Evolutionary conservation across 2,329 filamentous ascomycete species (phyloP).

Genomic region (Cercospora zeina): DNA sequence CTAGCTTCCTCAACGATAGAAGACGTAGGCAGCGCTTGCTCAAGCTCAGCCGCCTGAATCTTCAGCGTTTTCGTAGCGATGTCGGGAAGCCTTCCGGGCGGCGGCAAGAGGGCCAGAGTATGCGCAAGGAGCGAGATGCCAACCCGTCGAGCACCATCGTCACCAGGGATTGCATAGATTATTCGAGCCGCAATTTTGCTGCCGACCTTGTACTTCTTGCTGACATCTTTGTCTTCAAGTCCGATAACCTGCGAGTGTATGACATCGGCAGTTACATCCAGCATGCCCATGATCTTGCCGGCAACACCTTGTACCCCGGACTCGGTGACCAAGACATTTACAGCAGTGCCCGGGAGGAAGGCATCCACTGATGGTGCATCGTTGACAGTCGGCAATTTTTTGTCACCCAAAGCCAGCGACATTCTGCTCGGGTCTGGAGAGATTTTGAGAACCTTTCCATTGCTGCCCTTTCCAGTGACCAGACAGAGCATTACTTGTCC

Average conservation of each 20-base stretch:
- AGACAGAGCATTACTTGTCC: slow-evolving; percentile 84
- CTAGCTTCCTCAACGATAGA: slow-evolving; percentile 74
- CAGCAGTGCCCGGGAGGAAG: slow-evolving; percentile 87
- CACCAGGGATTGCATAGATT: slow-evolving; percentile 79
- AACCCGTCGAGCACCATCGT: slow-evolving; percentile 72
- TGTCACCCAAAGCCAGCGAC: slow-evolving; percentile 26
- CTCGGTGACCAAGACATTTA: slow-evolving; percentile 79
- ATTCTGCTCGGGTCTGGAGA: slow-evolving; percentile 64
- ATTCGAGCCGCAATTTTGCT: slow-evolving; percentile 82
- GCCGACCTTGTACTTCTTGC: slow-evolving; percentile 77
- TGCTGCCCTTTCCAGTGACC: slow-evolving; percentile 71
- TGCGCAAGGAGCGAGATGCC: slow-evolving; percentile 89
- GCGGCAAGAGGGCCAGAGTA: slow-evolving; percentile 63
- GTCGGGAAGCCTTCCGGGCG: slow-evolving; percentile 42
- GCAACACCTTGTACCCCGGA: slow-evolving; percentile 71
- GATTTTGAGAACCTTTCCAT: slow-evolving; percentile 82
- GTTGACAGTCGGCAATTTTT: slow-evolving; percentile 50
- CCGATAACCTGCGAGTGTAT: slow-evolving; percentile 81
- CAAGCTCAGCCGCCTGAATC: slow-evolving; percentile 31
- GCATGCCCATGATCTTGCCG: slow-evolving; percentile 87
- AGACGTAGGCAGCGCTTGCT: slow-evolving; percentile 66
- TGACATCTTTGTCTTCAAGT: slow-evolving; percentile 66
- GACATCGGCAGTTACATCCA: slow-evolving; percentile 87
- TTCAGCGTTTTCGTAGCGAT: slow-evolving; percentile 35
- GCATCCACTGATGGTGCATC: slow-evolving; percentile 84